phyloP scores from a whole-genome alignment of 371 early-diverging fungal species.

The Chytridiales sp. region DNA sequence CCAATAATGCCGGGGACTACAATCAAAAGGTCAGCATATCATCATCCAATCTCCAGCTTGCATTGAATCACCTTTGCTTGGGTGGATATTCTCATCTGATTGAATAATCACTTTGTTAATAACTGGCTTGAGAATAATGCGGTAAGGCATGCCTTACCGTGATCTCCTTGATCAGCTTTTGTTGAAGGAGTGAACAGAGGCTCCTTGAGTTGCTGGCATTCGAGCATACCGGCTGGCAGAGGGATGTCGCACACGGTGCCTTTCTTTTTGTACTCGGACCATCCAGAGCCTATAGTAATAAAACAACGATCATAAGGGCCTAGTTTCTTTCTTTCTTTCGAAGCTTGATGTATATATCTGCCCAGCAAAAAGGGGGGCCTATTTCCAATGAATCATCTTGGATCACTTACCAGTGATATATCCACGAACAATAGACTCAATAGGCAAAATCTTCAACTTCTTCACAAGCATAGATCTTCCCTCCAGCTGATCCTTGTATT shows the following conservation, averaged over 20 bases:
- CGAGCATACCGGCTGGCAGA: constrained; percentile 76
- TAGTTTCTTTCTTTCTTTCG: too few relatives aligned
- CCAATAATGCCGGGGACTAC: constrained; percentile 85
- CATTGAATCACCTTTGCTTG: constrained; percentile 62
- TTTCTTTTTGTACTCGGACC: constrained; percentile 89
- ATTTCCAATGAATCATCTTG: not conserved
- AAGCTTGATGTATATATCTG: too few relatives aligned
- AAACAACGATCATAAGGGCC: not conserved
- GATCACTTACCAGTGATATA: constrained; percentile 78
- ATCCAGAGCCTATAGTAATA: constrained; percentile 75
- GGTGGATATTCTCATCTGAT: constrained; percentile 95
- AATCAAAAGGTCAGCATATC: constrained; percentile 3
- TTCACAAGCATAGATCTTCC: constrained; percentile 90
- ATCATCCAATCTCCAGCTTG: not conserved
- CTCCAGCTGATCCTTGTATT: constrained; percentile 83
- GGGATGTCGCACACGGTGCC: constrained; percentile 91
- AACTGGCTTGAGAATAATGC: not conserved
- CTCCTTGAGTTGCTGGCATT: constrained; percentile 77
- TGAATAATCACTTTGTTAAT: not conserved
- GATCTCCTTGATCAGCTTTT: constrained; percentile 96
- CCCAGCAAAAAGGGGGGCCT: too few relatives aligned
- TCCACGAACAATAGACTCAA: constrained; percentile 97
- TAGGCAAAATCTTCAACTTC: constrained; percentile 88
- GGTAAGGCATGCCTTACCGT: constrained; percentile 56
- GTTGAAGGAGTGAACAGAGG: constrained; percentile 96